Evolutionary conservation across 495 filamentous ascomycete genomes (phyloP), one percentile per base, ranked within the genome.

Genomic region (Talaromyces nanjingensis): DNA sequence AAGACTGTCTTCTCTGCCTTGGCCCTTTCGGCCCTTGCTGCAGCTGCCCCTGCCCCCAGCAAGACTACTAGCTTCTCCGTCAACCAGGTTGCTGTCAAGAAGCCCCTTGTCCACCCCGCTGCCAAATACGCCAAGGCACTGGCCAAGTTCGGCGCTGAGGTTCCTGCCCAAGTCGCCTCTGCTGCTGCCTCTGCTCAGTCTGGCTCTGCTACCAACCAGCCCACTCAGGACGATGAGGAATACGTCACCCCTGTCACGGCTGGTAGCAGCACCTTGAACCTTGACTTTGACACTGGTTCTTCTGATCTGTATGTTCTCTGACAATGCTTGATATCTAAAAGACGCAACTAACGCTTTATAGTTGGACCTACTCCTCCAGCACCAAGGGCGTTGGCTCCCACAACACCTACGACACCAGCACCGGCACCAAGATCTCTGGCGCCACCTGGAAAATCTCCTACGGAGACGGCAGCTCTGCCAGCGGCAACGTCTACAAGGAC

Each of bases 401-500:
- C 53, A 58, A 24, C 18, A 49, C 86, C 70, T 93, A 92, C 78
- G 77, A 79, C 63, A 83, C 85, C 0, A 79, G 77, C 66, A 67
- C 65, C 49, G 84, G 79, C 31, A 72, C 80, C 12, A 77, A 77
- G 69, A 62, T 88, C 22, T n/a, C 64, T 1, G 86, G 85, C 27
- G 73, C 81, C 27, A 79, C 74, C 22, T 93, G 89, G 89, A 65
- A 72, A 8, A 91, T 92, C 70, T 70, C 72, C 3, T 93, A 93
- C 72, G 89, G 89, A 60, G 91, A 94, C 68, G 81, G 84, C 54
- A 89, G 85, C 69, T 78, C 74, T 56, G 87, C 87, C 25, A 77
- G 74, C 67, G 89, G 89, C 52, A 77, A 79, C 47, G 89, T 93
- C 65, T 91, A 88, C 77, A 76, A 77, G 39, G 90, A 92, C 70